Evolutionary conservation across 306 rosid genomes (phyloP).

Genomic region (Psophocarpus tetragonolobus): DNA sequence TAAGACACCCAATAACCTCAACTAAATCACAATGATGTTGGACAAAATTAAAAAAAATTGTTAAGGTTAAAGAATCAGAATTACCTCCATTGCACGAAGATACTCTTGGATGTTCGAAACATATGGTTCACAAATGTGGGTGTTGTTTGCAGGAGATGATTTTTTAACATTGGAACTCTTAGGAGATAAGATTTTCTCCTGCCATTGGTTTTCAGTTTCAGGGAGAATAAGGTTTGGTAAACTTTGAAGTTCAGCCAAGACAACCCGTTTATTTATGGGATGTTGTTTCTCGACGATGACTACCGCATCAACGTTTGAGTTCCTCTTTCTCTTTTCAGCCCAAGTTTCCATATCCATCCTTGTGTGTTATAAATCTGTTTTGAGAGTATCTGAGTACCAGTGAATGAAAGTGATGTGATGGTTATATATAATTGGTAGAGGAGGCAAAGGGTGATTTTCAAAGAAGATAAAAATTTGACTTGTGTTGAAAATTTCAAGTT

Average conservation of each 20-base stretch:
- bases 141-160: background rate
- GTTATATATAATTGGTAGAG: no score
- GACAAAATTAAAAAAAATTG: background rate
- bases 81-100: conserved; percentile 71
- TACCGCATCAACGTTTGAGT: background rate
- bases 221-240: conserved; percentile 31
- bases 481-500: no score
- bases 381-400: no score
- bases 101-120: conserved; percentile 40
- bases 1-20: background rate
- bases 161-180: conserved; percentile 33
- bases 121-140: background rate
- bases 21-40: no score
- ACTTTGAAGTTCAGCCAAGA: conserved; percentile 57
- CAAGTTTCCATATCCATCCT: no score
- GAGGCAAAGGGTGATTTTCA: no score
- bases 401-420: no score
- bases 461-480: no score
- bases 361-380: no score
- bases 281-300: conserved; percentile 25
- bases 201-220: background rate
- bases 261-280: conserved; percentile 50
- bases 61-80: background rate
- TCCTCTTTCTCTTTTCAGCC: conserved; percentile 40
- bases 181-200: conserved; percentile 26